These are phyloP conservation scores for Akanthomyces uredinophilus DNA, from an alignment of 2,329 filamentous ascomycete genomes.

Conservation along the genomic window DNA sequence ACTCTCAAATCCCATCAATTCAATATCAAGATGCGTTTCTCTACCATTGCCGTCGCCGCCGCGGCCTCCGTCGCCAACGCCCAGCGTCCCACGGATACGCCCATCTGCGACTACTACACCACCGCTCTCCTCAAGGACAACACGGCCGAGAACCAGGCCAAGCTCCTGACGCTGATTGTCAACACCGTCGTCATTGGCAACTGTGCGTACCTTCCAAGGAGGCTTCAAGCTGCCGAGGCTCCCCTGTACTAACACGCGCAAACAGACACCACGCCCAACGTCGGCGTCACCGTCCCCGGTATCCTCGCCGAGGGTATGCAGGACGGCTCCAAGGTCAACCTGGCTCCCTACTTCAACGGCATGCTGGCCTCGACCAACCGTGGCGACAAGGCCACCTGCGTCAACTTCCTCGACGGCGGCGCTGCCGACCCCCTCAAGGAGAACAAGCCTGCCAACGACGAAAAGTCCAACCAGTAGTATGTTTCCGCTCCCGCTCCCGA, in stretches of 20 bases:
- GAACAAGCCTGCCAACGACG: conserved; percentile 49
- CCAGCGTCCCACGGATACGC: conserved; percentile 43
- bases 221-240: not conserved
- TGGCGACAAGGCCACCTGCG: conserved; percentile 39
- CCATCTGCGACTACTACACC: conserved; percentile 61
- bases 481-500: conserved; percentile 15
- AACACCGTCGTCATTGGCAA: conserved; percentile 62
- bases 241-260: not conserved
- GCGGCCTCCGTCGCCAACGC: conserved; percentile 25
- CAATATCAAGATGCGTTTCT: conserved; percentile 22
- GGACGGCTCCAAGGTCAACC: conserved; percentile 48
- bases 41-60: conserved; percentile 20
- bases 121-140: conserved; percentile 54
- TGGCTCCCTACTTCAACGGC: conserved; percentile 57
- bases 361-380: conserved; percentile 48
- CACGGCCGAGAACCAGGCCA: conserved; percentile 53
- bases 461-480: conserved; percentile 51
- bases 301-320: conserved; percentile 48
- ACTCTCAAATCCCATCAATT: not conserved
- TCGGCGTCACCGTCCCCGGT: conserved; percentile 48
- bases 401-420: conserved; percentile 59
- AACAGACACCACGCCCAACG: conserved; percentile 47
- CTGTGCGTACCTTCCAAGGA: conserved; percentile 31
- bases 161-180: conserved; percentile 51
- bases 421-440: conserved; percentile 49